Base-by-base conservation (phyloP, 1,284 basidiomycete species). In the Papiliotrema flavescens region DNA sequence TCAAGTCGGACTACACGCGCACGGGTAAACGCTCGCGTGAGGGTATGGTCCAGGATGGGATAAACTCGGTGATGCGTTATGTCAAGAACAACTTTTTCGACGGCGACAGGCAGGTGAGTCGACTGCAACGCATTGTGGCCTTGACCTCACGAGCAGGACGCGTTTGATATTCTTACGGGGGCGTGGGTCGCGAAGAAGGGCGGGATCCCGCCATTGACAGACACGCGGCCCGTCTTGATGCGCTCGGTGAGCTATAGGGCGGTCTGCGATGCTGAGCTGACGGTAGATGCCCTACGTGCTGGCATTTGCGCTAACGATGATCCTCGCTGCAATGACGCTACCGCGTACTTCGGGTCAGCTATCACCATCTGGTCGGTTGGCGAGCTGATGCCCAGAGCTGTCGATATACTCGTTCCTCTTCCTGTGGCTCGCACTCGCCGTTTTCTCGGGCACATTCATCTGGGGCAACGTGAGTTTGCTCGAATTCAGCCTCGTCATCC, bases 41-140 rank as follows among this genome's bases (percentile, higher is more conserved):
- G 59, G 95, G 95, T 26, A 75, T 81, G 26, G 66, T 96, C 46
- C 85, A 93, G 68, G 96, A 98, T 76, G 90, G 91, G 1, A 80
- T 86, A 75, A 98, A 98, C 76, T 88, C 88, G 19, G 73, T 86
- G 2, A 82, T 86, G 76, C 85, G 96, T 58, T 99, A 98, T 73
- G 70, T 97, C 62, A 93, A 88, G 80, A 98, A 98, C 80, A 98
- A 97, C 74, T 94, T 92, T 79, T 90, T 97, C 67, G 96, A 98
- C 73, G 96, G 96, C 6, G 83, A 91, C 49, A 80, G 94, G 68
- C 93, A 90, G 80, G 86, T 85, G 67, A 3, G 23, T 26, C 37
- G n/a, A 44, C 20, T 24, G 22, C 46, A 28, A 28, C n/a, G 23
- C 7, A 22, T 13, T n/a, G 28, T 52, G 22, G 46, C 19, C 13